A percentile compares a stretch with the other conserved stretches of the same genome.
phyloP scores from a whole-genome alignment of 306 rosid species.

The Rosa rugosa region DNA sequence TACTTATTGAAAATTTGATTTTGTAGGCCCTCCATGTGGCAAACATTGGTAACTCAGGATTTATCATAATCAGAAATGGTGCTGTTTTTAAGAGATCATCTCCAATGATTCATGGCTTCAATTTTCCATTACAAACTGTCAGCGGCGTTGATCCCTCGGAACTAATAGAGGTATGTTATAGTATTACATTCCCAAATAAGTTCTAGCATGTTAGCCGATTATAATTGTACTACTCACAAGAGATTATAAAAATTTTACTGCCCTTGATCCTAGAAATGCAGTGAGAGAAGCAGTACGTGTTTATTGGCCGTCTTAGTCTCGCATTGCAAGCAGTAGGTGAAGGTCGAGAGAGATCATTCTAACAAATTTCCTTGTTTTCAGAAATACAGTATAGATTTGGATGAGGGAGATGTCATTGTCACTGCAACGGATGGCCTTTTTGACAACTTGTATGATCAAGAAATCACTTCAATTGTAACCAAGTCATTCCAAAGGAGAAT shows the following conservation, averaged over 20 bases:
- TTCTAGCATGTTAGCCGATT: neutral
- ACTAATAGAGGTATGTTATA: conserved; percentile 49
- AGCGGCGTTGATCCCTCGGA: conserved; percentile 52
- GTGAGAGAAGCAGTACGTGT: neutral
- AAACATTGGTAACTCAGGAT: conserved; percentile 72
- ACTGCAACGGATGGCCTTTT: conserved; percentile 79
- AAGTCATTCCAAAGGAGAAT: conserved; percentile 46
- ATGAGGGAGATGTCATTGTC: conserved; percentile 66
- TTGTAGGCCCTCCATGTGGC: conserved; percentile 69
- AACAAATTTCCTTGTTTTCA: conserved; percentile 6
- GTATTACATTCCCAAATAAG: neutral
- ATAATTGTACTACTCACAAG: neutral
- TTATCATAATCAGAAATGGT: conserved; percentile 61
- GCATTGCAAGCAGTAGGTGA: neutral
- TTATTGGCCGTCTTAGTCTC: neutral
- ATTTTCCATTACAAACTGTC: conserved; percentile 52
- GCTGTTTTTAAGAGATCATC: conserved; percentile 50
- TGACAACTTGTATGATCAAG: conserved; percentile 78
- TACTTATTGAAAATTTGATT: conserved; percentile 18
- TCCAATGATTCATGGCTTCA: conserved; percentile 61
- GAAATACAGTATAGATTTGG: conserved; percentile 43
- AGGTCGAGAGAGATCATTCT: neutral
- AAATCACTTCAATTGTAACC: conserved; percentile 50
- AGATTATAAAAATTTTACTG: neutral
- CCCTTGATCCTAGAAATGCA: neutral